phyloP scores from a whole-genome alignment of 1,139 yeast species.

The Torulaspora pretoriensis region DNA sequence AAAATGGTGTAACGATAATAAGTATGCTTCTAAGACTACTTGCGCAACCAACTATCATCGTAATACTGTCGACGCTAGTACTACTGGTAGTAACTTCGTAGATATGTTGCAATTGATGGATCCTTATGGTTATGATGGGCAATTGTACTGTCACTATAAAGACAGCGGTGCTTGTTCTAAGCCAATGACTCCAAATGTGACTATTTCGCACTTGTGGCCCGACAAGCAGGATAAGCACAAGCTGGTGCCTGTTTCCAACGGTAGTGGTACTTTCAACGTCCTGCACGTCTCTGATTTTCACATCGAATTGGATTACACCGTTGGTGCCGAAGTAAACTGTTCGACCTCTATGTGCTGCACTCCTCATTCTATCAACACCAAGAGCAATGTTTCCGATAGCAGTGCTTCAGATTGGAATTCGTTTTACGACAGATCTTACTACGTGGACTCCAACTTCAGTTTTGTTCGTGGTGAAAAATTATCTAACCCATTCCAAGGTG shows the following conservation, averaged over 20 bases:
- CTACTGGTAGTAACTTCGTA: slow-evolving; percentile 45
- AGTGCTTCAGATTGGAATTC: slow-evolving; percentile 30
- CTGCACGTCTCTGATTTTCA: slow-evolving; percentile 65
- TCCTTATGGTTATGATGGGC: slow-evolving; percentile 49
- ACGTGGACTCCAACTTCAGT: slow-evolving; percentile 37
- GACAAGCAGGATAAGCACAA: slow-evolving; percentile 37
- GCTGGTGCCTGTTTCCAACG: slow-evolving; percentile 37
- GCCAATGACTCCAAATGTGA: slow-evolving; percentile 44
- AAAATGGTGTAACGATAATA: slow-evolving; percentile 42
- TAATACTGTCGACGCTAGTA: slow-evolving; percentile 36
- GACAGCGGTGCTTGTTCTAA: slow-evolving; percentile 42
- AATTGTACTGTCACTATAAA: slow-evolving; percentile 50
- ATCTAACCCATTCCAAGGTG: slow-evolving; percentile 32
- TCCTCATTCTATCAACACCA: slow-evolving; percentile 28
- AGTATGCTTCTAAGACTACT: slow-evolving; percentile 24
- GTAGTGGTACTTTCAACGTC: slow-evolving; percentile 51
- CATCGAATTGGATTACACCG: slow-evolving; percentile 50
- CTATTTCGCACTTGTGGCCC: slow-evolving; percentile 44
- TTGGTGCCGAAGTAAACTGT: slow-evolving; percentile 62
- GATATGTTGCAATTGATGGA: slow-evolving; percentile 47
- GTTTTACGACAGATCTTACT: slow-evolving; percentile 39
- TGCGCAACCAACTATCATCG: slow-evolving; percentile 37
- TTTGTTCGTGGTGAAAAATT: slow-evolving; percentile 39
- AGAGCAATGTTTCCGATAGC: slow-evolving; percentile 24
- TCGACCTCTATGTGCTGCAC: slow-evolving; percentile 38